Conservation (phyloP, 73 alveolate species). For the Paramecium tetraurelia region DNA sequence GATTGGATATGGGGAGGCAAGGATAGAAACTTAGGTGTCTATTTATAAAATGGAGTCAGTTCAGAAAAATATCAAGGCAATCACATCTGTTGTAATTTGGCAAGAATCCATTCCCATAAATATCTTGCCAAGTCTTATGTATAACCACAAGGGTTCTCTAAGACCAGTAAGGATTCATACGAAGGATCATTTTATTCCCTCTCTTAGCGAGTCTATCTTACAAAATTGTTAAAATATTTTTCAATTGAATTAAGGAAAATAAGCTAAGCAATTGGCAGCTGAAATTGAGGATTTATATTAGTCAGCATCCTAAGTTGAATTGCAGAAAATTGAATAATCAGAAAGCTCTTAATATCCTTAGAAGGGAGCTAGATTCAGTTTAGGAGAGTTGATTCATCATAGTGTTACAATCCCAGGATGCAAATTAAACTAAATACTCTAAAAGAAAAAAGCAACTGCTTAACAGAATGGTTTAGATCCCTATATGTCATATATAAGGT, state of each 20-base stretch:
- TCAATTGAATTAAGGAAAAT: background rate
- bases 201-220: background rate
- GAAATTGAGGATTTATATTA: background rate
- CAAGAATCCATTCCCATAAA: background rate
- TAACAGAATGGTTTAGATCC: background rate
- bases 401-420: background rate
- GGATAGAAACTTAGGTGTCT: background rate
- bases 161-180: background rate
- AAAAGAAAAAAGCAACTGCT: background rate
- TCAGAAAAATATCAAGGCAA: background rate
- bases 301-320: background rate
- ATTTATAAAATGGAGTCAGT: background rate
- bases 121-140: background rate
- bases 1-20: background rate
- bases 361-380: background rate
- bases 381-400: background rate
- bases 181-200: background rate
- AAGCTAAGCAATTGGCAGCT: background rate
- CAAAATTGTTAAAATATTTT: background rate
- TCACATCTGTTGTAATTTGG: background rate
- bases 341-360: background rate
- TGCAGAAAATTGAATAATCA: background rate
- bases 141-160: background rate
- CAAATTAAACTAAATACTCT: background rate
- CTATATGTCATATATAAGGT: background rate